Conservation (phyloP, 805 yeast genomes). For the Candida coleopterorum region DNA sequence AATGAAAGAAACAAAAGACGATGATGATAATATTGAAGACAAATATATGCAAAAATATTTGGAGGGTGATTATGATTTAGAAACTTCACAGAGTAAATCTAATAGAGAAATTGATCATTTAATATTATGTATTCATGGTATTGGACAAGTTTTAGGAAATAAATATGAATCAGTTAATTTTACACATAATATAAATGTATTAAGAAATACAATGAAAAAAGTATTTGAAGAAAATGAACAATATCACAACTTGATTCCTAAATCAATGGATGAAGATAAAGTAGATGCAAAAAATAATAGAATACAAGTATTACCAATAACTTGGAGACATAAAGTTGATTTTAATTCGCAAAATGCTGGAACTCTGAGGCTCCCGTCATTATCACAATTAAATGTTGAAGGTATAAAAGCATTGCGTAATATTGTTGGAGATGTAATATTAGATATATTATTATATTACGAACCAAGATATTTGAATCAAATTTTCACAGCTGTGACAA, state of each 20-base stretch:
- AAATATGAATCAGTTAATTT: slow-evolving; percentile 79
- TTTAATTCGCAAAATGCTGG: slow-evolving; percentile 47
- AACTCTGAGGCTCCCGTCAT: slow-evolving; percentile 49
- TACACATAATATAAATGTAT: slow-evolving; percentile 71
- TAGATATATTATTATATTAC: slow-evolving; percentile 77
- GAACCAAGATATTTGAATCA: slow-evolving; percentile 63
- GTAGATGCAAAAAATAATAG: slow-evolving; percentile 42
- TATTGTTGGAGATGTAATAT: slow-evolving; percentile 77
- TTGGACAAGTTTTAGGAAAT: slow-evolving; percentile 83
- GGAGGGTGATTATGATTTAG: slow-evolving; percentile 46
- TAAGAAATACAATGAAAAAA: slow-evolving; percentile 54
- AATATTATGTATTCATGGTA: slow-evolving; percentile 89
- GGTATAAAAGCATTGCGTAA: slow-evolving; percentile 75
- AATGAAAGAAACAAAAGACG: slow-evolving; percentile 14
- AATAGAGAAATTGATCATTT: slow-evolving; percentile 51
- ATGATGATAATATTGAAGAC: slow-evolving; percentile 13
- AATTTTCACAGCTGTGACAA: slow-evolving; percentile 58
- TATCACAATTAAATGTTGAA: slow-evolving; percentile 69
- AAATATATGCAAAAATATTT: slow-evolving; percentile 39
- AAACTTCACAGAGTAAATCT: slow-evolving; percentile 16
- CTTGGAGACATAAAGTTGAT: slow-evolving; percentile 82
- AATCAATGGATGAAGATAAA: slow-evolving; percentile 21
- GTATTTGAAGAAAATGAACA: slow-evolving; percentile 40
- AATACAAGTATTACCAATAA: slow-evolving; percentile 81
- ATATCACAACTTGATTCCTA: slow-evolving; percentile 31